phyloP scores from a whole-genome alignment of 2,329 filamentous ascomycete species.

The Colletotrichum lini region DNA sequence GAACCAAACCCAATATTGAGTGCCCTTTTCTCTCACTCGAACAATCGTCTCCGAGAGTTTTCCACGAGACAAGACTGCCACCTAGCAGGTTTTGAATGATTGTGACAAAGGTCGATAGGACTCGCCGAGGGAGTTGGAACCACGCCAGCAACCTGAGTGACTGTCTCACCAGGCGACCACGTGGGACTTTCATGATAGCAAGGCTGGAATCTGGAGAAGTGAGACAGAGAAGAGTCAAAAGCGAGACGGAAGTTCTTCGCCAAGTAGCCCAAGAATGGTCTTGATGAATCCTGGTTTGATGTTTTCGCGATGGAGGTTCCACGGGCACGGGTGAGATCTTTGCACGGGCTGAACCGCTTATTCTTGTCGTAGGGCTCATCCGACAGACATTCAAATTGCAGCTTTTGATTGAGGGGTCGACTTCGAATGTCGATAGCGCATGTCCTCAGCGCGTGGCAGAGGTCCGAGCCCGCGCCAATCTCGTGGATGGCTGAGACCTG shows the following conservation, averaged over 20 bases:
- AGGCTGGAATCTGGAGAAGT: background rate
- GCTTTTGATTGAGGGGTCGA: constrained; percentile 9
- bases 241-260: constrained; percentile 11
- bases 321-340: background rate
- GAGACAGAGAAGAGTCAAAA: constrained; percentile 7
- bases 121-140: background rate
- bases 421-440: constrained; percentile 29
- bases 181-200: background rate
- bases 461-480: constrained; percentile 24
- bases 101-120: background rate
- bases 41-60: too few relatives aligned
- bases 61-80: background rate
- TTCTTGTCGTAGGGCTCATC: constrained; percentile 5
- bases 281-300: constrained; percentile 11
- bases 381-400: background rate
- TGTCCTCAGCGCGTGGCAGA: constrained; percentile 13
- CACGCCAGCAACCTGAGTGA: background rate
- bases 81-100: background rate
- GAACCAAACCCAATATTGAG: background rate
- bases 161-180: background rate
- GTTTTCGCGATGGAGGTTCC: constrained; percentile 6
- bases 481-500: constrained; percentile 26
- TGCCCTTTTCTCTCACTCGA: background rate
- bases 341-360: constrained; percentile 11
- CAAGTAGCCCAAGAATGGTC: background rate